phyloP scores from a whole-genome alignment of 306 rosid genomes.

The Pyrus communis region DNA sequence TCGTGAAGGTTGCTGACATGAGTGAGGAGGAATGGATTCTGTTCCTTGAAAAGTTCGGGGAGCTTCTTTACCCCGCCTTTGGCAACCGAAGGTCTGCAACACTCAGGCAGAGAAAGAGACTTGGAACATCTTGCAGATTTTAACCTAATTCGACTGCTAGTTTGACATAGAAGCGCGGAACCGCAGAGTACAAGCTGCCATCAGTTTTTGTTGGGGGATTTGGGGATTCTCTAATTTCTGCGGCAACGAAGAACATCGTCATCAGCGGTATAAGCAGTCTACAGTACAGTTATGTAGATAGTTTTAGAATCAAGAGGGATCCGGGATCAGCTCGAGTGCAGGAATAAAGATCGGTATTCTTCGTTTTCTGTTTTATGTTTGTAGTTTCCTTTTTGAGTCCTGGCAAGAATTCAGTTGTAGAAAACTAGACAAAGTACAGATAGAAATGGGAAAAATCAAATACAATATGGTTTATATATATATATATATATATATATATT shows the following conservation, averaged over 20 bases:
- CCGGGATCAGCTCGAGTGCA: background rate
- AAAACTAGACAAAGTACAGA: background rate
- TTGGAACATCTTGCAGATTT: conserved; percentile 64
- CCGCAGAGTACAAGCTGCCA: background rate
- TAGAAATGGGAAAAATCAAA: background rate
- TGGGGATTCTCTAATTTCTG: background rate
- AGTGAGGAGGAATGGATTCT: conserved; percentile 56
- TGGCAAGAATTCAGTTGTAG: background rate
- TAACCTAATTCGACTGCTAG: conserved; percentile 6
- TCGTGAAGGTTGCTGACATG: conserved; percentile 63
- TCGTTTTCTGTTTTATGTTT: background rate
- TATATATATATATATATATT: no score
- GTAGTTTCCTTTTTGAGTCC: background rate
- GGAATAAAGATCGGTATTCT: background rate
- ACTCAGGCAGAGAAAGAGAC: conserved; percentile 44
- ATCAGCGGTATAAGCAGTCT: background rate
- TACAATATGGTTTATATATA: background rate
- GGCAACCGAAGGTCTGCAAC: conserved; percentile 30
- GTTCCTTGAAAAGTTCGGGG: conserved; percentile 55
- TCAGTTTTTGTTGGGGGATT: background rate
- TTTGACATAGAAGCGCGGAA: background rate
- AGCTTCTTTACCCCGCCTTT: conserved; percentile 50
- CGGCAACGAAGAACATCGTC: background rate
- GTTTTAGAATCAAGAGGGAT: background rate
- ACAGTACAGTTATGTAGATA: background rate